Evolutionary conservation across 306 rosid species (phyloP), one percentile per base, ranked within the genome.

Genomic region (Quercus mongolica): DNA sequence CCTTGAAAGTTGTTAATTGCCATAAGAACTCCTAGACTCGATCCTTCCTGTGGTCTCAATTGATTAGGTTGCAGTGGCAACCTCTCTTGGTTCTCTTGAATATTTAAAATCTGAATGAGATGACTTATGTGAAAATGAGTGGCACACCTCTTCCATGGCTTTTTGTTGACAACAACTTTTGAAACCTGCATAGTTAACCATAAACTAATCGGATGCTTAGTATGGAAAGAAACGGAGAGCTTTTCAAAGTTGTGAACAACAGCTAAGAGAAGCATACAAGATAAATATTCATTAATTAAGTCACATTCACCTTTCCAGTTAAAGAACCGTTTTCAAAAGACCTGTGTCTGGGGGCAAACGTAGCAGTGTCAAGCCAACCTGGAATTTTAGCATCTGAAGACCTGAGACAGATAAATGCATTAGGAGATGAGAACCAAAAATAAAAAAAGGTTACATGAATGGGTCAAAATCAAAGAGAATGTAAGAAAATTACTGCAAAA

Each of bases 71-170:
- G 76, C 68, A 44, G 35, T 17, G 3, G 17, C 33, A 70, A 11
- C 71, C 49, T 55, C 15, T 80, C 83, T 71, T 83, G 78, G 82
- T 55, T 61, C 74, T 83, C 85, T 7, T 85, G 65, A 62, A 31
- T 25, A 56, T 84, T 82, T 21, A 86, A 75, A 70, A 74, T 80
- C 79, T 59, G 84, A 70, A 94, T 94, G 28, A 89, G 54, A 68
- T 59, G 89, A 77, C 89, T 83, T 62, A 91, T 91, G 90, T 79
- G 80, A 62, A 90, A 90, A 83, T 93, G 98, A 71, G 87, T 75
- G 44, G 90, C 93, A 78, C 90, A 91, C 78, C 82, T 91, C 87
- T 88, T 93, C 86, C 85, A 83, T 11, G 79, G 56, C 54, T 51
- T 83, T 74, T 79, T 85, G 62, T 67, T 78, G 46, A 15, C 20